These are phyloP conservation scores for Botrytis sinoallii DNA, from an alignment of 2,329 filamentous ascomycete genomes.

Conservation along the genomic window DNA sequence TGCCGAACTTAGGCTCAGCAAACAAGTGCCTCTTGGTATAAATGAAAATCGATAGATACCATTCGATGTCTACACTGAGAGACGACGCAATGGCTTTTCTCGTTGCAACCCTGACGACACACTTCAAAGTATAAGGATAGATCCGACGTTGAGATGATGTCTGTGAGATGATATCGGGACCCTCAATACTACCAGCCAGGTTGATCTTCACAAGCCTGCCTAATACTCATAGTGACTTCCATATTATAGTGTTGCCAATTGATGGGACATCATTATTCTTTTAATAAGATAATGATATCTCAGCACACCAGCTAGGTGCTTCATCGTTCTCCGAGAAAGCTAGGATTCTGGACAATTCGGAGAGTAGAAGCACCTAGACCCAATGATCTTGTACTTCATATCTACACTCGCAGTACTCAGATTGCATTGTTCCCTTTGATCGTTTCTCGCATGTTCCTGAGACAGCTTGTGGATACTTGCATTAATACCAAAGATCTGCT, in stretches of 20 bases:
- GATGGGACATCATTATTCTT: background rate
- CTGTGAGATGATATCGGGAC: background rate
- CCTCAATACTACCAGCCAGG: background rate
- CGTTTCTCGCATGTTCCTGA: background rate
- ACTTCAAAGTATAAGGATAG: background rate
- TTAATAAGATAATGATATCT: background rate
- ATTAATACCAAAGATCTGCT: background rate
- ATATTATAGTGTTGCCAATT: background rate
- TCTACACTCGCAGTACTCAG: background rate
- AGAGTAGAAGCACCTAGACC: background rate
- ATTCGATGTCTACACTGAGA: background rate
- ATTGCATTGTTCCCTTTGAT: background rate
- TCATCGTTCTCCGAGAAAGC: background rate
- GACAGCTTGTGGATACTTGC: slow-evolving; percentile 7
- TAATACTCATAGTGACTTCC: too few species aligned
- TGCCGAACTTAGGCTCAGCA: background rate
- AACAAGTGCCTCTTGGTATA: background rate
- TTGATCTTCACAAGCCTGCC: background rate
- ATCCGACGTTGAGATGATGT: background rate
- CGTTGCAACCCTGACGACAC: background rate
- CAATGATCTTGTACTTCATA: background rate
- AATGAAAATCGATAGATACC: background rate
- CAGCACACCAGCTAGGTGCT: background rate
- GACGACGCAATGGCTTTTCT: background rate
- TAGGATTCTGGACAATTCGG: background rate